Evolutionary conservation across 495 filamentous ascomycete species (phyloP).

Genomic region (Sordaria brevicollis): DNA sequence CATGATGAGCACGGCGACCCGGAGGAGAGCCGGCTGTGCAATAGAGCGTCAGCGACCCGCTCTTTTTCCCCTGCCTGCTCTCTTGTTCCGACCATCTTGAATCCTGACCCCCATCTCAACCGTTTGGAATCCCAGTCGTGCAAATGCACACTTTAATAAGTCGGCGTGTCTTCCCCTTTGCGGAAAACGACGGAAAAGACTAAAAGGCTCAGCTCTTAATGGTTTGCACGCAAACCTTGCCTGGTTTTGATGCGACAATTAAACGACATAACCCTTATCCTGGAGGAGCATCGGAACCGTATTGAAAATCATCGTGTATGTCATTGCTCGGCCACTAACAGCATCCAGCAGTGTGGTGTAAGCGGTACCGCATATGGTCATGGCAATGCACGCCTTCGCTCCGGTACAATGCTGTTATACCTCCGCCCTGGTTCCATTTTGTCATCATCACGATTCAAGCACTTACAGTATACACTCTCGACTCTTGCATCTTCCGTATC

Average conservation of each 20-base stretch:
- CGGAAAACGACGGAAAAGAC: background rate
- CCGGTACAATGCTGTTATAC: background rate
- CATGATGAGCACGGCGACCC: background rate
- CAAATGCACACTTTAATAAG: background rate
- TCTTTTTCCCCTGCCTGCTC: background rate
- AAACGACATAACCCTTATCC: background rate
- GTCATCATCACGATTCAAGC: background rate
- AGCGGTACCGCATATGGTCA: background rate
- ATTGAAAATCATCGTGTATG: background rate
- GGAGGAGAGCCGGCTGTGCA: background rate
- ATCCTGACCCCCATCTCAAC: no score
- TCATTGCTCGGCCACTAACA: background rate
- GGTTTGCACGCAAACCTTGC: background rate
- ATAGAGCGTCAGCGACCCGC: background rate
- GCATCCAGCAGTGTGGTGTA: background rate
- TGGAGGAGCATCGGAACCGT: background rate
- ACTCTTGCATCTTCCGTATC: background rate
- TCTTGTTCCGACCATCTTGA: no score
- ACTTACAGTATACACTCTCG: background rate
- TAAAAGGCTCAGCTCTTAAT: background rate
- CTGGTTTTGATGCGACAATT: background rate
- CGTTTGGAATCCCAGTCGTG: background rate
- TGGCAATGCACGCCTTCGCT: background rate
- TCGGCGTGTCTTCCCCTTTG: background rate
- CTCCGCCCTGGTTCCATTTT: background rate